phyloP scores from a whole-genome alignment of 2,329 filamentous ascomycete species.

The Diaporthe destruens region DNA sequence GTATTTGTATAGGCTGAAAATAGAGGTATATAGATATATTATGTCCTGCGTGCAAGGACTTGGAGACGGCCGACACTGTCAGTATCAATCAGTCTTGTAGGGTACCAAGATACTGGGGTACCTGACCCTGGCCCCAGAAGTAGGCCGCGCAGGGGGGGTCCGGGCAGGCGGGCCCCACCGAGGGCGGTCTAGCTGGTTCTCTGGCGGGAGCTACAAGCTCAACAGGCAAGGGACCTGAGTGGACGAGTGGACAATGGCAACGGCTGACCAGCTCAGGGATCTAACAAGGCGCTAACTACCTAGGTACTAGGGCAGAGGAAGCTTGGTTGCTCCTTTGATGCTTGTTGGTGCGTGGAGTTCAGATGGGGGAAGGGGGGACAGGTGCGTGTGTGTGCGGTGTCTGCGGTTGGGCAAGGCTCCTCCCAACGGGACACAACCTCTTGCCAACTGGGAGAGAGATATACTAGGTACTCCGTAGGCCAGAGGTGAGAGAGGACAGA shows the following conservation, averaged over 20 bases:
- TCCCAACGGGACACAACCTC: not conserved
- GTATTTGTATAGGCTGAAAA: not conserved
- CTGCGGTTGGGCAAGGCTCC: too few species aligned
- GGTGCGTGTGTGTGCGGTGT: too few species aligned
- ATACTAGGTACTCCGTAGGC: not conserved
- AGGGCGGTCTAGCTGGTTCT: slow-evolving; percentile 20
- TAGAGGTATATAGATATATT: not conserved
- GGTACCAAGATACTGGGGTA: too few species aligned
- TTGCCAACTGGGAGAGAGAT: not conserved
- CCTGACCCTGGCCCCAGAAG: not conserved
- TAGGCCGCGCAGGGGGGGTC: not conserved
- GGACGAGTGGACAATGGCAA: slow-evolving; percentile 7
- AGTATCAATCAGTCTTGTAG: too few species aligned
- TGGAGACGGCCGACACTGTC: too few species aligned
- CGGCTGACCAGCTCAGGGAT: slow-evolving; percentile 7
- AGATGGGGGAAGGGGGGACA: not conserved
- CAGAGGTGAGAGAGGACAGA: not conserved
- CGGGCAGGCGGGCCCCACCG: slow-evolving; percentile 2
- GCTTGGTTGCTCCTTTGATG: slow-evolving; percentile 7
- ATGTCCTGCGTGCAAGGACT: slow-evolving; percentile 8
- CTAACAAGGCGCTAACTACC: not conserved
- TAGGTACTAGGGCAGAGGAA: slow-evolving; percentile 1
- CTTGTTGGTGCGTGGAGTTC: slow-evolving; percentile 8
- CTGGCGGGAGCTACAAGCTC: slow-evolving; percentile 25
- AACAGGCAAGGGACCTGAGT: slow-evolving; percentile 9